Base-by-base conservation (phyloP, 1,284 basidiomycete genomes). In the Chondrostereum purpureum region DNA sequence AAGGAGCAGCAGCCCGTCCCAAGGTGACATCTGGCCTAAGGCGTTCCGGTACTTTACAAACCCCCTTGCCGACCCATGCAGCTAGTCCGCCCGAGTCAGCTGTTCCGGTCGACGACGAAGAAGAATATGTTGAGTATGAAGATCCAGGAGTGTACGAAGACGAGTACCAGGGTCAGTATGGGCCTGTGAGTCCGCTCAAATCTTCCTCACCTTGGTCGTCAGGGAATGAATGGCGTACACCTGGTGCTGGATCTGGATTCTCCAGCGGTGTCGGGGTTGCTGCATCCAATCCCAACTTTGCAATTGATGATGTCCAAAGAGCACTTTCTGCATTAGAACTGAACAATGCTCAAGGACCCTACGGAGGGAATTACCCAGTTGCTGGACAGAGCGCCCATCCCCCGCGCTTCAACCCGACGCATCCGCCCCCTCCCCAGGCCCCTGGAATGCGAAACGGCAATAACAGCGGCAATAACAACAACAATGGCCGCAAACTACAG, bases 21-120 rank as follows among this genome's bases (percentile, higher is more conserved):
- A 77, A 69, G 55, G 61, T 68, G 39, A 47, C 67, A 19, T 57
- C 75, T 6, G 73, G 75, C 39, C 72, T 88, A 47, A 84, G 78
- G 55, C 79, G 85, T 48, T 77, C 84, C 24, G 85, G 83, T 19
- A 88, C 85, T n/a, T 65, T 87, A 10, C 84, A 86, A 61, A 75
- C 69, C 43, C 67, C 67, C 42, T 58, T 63, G 37, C 67, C 68
- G 11, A 43, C 57, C 24, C 64, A 69, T 52, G 56, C 62, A 16
- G 54, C 63, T 16, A 63, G 61, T 49, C 64, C 60, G 51, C 68
- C 64, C 44, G 71, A 67, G 49, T 62, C 59, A 47, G 62, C 54
- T 21, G 65, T 63, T 60, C 63, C 46, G 61, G 70, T 18, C 68
- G 70, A 72, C 35, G 72, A 70, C 5, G 79, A 84, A 42, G 79